These are phyloP conservation scores for Diaporthe capsici DNA, from an alignment of 2,329 filamentous ascomycete species.

Conservation along the genomic window DNA sequence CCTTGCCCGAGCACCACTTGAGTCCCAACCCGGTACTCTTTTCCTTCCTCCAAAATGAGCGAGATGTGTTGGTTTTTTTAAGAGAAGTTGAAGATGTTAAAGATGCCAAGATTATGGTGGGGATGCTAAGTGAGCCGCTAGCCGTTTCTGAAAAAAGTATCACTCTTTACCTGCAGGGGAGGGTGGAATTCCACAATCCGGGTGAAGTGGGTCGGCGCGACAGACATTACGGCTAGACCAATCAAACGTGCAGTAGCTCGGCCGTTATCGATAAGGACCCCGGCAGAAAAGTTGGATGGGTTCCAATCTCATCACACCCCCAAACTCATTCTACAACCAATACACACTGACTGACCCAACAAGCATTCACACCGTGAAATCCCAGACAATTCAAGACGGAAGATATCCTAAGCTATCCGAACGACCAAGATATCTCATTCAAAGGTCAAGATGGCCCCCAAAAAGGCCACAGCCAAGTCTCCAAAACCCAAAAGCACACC, in stretches of 20 bases:
- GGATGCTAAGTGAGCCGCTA: too few species aligned
- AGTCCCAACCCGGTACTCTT: too few species aligned
- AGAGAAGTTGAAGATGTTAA: too few species aligned
- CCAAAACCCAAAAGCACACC: conserved; percentile 33
- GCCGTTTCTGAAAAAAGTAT: too few species aligned
- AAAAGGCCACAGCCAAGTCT: conserved; percentile 23
- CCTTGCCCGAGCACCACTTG: too few species aligned
- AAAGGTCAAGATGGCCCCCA: conserved; percentile 30
- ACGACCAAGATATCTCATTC: background rate
- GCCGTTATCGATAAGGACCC: conserved; percentile 33
- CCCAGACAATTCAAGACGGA: background rate
- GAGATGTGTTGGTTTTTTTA: too few species aligned
- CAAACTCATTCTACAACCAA: background rate
- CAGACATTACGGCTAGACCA: background rate
- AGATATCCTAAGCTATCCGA: background rate
- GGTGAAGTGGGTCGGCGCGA: background rate
- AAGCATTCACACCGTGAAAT: background rate
- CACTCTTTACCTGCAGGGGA: too few species aligned
- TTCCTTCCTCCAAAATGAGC: too few species aligned
- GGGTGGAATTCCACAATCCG: too few species aligned
- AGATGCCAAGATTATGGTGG: too few species aligned
- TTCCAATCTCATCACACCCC: conserved; percentile 22
- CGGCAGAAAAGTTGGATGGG: conserved; percentile 33
- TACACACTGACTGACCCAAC: background rate
- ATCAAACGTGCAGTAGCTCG: background rate